phyloP scores from a whole-genome alignment of 305 asterid species.

The Fraxinus paxiana region DNA sequence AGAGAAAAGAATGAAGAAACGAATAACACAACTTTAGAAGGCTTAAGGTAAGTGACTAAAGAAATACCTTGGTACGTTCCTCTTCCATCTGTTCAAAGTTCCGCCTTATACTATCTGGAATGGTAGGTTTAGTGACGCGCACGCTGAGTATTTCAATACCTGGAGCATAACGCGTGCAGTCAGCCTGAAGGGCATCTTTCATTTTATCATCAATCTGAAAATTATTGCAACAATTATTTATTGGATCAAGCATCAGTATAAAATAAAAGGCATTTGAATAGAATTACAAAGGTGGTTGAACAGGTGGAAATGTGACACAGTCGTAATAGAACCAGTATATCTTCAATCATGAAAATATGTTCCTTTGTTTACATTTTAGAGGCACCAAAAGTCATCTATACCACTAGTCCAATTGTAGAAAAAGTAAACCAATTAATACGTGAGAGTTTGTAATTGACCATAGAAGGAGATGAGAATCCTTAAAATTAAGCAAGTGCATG shows the following conservation, averaged over 20 bases:
- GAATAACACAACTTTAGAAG: background rate
- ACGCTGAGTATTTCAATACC: constrained; percentile 93
- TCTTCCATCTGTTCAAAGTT: constrained; percentile 94
- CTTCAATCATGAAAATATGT: background rate
- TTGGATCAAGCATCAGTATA: constrained; percentile 6
- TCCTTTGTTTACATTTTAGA: background rate
- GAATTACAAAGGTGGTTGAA: background rate
- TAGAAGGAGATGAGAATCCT: background rate
- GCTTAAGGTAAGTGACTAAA: constrained; percentile 12
- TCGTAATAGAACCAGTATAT: background rate
- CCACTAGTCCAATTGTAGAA: background rate
- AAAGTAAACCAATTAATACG: background rate
- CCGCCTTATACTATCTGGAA: constrained; percentile 77
- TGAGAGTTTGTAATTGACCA: background rate
- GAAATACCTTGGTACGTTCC: constrained; percentile 89
- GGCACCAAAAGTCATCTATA: background rate
- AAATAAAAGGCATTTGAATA: constrained; percentile 2
- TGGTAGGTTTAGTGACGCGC: constrained; percentile 87
- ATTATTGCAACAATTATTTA: background rate
- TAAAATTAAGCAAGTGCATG: background rate
- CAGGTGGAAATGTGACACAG: constrained; percentile 18
- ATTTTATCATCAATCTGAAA: constrained; percentile 91
- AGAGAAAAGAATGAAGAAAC: background rate
- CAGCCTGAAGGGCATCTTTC: constrained; percentile 97
- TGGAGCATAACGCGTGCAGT: constrained; percentile 97